Evolutionary conservation across 2,329 filamentous ascomycete genomes (phyloP), one percentile per base, ranked within the genome.

Genomic region (Penicillium sumatraense): DNA sequence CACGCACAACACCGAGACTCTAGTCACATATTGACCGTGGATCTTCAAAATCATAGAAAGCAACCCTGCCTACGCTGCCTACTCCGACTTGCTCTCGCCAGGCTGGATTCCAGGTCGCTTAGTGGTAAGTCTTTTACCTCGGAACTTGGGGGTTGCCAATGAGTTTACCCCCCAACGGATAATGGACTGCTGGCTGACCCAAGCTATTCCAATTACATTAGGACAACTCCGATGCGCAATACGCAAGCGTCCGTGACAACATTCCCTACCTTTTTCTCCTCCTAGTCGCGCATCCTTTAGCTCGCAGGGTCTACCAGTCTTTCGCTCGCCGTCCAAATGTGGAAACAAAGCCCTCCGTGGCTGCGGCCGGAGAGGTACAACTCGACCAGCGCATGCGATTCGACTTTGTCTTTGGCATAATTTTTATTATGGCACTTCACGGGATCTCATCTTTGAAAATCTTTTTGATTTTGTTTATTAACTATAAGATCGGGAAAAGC

Each of bases 101-200:
- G 96, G 95, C 64, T 99, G 95, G 95, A 89, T 99, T 54, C 89
- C 89, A 7, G 93, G 93, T 23, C 89, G 93, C 56, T 91, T 91
- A 82, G 91, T 98, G 59, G 89, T 91, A 81, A 67, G 85, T 72
- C 65, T 63, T 14, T 4, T 23, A 21, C 35, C 23, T n/a, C n/a
- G n/a, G n/a, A n/a, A n/a, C n/a, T n/a, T n/a, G n/a, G n/a, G n/a
- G n/a, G n/a, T n/a, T 41, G 5, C 16, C 24, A 18, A 14, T 18
- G 23, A n/a, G n/a, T 13, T n/a, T 13, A 21, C 36, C 14, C 20
- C 4, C 10, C 14, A 5, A 8, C 9, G 5, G 4, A 14, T 36
- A 41, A 33, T 5, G n/a, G 5, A 38, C 14, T 6, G n/a, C 18
- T 24, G 16, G 31, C 60, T 65, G 38, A 65, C 58, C 11, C 38